A percentile compares a stretch with the other conserved stretches of the same genome.
Conservation (phyloP, 140 eudicot species). For the Oenanthe javanica region DNA sequence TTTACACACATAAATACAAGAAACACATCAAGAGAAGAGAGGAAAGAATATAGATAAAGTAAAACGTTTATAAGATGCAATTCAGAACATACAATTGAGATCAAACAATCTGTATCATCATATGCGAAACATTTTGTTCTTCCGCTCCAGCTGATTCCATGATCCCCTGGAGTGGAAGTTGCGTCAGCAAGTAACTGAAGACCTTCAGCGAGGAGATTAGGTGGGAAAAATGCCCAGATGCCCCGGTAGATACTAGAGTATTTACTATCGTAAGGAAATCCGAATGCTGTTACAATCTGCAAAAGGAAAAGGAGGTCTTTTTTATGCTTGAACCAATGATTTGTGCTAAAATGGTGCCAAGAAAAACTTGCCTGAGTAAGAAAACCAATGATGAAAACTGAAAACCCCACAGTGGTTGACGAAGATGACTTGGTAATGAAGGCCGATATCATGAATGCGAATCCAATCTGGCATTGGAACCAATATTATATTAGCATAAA, state of each 20-base stretch:
- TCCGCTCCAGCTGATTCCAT: conserved; percentile 80
- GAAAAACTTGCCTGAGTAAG: conserved; percentile 59
- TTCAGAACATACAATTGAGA: conserved; percentile 48
- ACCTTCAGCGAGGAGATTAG: conserved; percentile 71
- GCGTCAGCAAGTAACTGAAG: conserved; percentile 70
- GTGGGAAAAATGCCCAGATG: conserved; percentile 80
- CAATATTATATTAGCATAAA: not conserved
- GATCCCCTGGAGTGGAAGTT: conserved; percentile 63
- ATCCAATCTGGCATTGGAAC: conserved; percentile 48
- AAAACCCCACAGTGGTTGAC: conserved; percentile 61
- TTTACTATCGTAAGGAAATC: conserved; percentile 62
- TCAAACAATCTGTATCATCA: conserved; percentile 59
- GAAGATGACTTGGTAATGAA: conserved; percentile 76
- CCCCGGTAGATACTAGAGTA: conserved; percentile 39
- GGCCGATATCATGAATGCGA: conserved; percentile 79
- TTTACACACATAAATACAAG: not conserved
- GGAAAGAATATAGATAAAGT: not conserved
- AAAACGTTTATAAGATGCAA: not conserved
- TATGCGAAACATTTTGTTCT: conserved; percentile 52
- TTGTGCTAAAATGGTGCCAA: conserved; percentile 6
- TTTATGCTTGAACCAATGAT: conserved; percentile 13
- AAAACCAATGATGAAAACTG: conserved; percentile 50
- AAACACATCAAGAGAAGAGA: not conserved
- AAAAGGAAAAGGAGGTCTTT: conserved; percentile 12
- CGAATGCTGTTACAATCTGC: conserved; percentile 77